phyloP scores from a whole-genome alignment of 2,329 filamentous ascomycete genomes.

The Colletotrichum costaricense region DNA sequence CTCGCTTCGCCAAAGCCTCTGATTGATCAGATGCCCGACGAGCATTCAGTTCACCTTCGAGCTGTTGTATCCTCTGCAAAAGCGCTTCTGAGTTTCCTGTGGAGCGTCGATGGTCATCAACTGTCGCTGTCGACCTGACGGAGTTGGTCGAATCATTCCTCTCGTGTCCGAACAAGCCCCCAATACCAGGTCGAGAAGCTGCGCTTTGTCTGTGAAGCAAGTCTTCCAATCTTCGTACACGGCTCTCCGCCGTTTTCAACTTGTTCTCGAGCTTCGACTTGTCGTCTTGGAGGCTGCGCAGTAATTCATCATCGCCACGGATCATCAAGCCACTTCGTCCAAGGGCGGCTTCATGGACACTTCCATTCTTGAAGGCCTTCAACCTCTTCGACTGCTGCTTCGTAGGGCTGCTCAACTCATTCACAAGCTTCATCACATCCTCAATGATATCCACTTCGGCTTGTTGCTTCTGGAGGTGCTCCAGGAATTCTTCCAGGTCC shows the following conservation, averaged over 20 bases:
- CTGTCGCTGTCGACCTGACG: constrained; percentile 51
- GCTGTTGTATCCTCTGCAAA: constrained; percentile 63
- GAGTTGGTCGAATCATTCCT: constrained; percentile 63
- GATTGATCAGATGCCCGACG: constrained; percentile 59
- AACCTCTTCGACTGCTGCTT: constrained; percentile 88
- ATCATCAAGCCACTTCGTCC: constrained; percentile 88
- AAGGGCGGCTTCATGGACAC: constrained; percentile 88
- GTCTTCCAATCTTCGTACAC: constrained; percentile 91
- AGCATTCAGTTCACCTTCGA: constrained; percentile 67
- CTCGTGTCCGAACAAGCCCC: constrained; percentile 65
- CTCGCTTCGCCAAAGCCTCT: constrained; percentile 58
- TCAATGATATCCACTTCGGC: constrained; percentile 74
- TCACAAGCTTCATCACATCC: constrained; percentile 80
- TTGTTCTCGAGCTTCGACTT: constrained; percentile 80
- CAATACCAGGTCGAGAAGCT: constrained; percentile 62
- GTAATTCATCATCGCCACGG: constrained; percentile 87
- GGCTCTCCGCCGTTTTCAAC: constrained; percentile 85
- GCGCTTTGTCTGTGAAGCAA: constrained; percentile 86
- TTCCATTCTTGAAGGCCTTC: constrained; percentile 96
- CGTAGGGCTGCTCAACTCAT: constrained; percentile 83
- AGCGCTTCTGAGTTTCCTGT: constrained; percentile 60
- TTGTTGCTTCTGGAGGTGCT: constrained; percentile 72
- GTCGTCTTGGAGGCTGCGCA: constrained; percentile 82
- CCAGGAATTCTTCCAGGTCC: constrained; percentile 81
- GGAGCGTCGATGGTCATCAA: constrained; percentile 58